Evolutionary conservation across 805 yeast genomes (phyloP).

Genomic region (Candida khao-thaluensis): DNA sequence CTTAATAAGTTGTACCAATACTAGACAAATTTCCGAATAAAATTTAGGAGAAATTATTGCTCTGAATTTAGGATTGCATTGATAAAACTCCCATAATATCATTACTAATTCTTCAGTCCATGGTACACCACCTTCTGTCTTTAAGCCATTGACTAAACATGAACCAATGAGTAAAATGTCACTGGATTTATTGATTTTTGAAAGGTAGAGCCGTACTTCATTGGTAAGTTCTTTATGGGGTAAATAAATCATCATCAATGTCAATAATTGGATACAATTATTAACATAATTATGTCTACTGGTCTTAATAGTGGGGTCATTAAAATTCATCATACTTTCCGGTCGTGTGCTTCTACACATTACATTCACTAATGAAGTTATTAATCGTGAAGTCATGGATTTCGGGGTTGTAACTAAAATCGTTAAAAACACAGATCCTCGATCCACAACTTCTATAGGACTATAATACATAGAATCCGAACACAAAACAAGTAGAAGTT

Average conservation of each 20-base stretch:
- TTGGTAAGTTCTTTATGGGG: conserved; percentile 33
- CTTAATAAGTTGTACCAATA: conserved; percentile 56
- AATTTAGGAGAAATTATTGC: conserved; percentile 37
- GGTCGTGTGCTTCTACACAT: conserved; percentile 50
- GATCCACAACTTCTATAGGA: conserved; percentile 39
- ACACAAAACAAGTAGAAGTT: conserved; percentile 57
- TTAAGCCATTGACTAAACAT: conserved; percentile 48
- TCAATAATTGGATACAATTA: conserved; percentile 59
- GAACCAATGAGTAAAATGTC: conserved; percentile 53
- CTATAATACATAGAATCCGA: conserved; percentile 59
- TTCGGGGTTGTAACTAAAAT: conserved; percentile 40
- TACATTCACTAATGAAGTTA: conserved; percentile 67
- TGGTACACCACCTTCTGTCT: conserved; percentile 30
- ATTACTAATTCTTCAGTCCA: conserved; percentile 62
- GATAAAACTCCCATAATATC: conserved; percentile 73
- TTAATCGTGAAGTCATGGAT: neutral
- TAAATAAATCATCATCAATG: conserved; percentile 61
- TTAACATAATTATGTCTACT: conserved; percentile 49
- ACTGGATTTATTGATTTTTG: conserved; percentile 51
- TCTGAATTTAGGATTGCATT: conserved; percentile 63
- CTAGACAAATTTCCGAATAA: conserved; percentile 53
- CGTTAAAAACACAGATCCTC: conserved; percentile 63
- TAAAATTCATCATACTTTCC: conserved; percentile 46
- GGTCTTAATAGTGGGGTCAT: conserved; percentile 22
- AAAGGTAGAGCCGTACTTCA: conserved; percentile 49